Base-by-base conservation (phyloP, 345 rosid species). In the Camelina sativa region DNA sequence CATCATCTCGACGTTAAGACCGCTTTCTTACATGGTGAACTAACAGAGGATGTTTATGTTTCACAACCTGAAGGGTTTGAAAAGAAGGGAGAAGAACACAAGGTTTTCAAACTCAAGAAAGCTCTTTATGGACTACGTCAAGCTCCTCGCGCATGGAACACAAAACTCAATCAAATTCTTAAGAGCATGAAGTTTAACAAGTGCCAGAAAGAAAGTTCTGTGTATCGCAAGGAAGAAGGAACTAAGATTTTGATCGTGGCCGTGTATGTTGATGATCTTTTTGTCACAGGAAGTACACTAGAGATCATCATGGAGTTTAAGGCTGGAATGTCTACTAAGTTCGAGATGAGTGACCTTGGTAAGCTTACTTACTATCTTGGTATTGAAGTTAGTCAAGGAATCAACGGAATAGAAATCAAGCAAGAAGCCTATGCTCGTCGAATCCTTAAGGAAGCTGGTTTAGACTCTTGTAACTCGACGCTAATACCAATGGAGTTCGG, bases 21-120 rank as follows among this genome's bases (percentile, higher is more conserved):
- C 1, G 19, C 9, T 2, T 47, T 47, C 7, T 8, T 47, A 0
- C 51, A 47, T n/a, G 51, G 51, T n/a, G 51, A 47, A 7, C 20
- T 47, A 6, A 47, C 8, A 1, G 51, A 47, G 9, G 51, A 47
- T 0, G 51, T 47, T n/a, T 47, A n/a, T 2, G 51, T 47, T 6
- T 47, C 51, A 0, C 20, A 47, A 7, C 51, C 51, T 2, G 51
- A 47, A n/a, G 51, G 51, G 2, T 47, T 47, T 47, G 51, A 47
- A 47, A 47, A n/a, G 51, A 47, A 47, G 51, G 51, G 51, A 47
- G 51, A 47, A 47, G 51, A 47, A 7, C 51, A 47, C 7, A 47
- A 47, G 20, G 51, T 47, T n/a, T 47, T 47, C 51, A 47, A 47
- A 44, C 48, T 44, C 16, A 13, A 13, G 16, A 44, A 44, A 13